These are phyloP conservation scores for Huntiella bhutanensis DNA, from an alignment of 2,329 filamentous ascomycete species.

Conservation along the genomic window DNA sequence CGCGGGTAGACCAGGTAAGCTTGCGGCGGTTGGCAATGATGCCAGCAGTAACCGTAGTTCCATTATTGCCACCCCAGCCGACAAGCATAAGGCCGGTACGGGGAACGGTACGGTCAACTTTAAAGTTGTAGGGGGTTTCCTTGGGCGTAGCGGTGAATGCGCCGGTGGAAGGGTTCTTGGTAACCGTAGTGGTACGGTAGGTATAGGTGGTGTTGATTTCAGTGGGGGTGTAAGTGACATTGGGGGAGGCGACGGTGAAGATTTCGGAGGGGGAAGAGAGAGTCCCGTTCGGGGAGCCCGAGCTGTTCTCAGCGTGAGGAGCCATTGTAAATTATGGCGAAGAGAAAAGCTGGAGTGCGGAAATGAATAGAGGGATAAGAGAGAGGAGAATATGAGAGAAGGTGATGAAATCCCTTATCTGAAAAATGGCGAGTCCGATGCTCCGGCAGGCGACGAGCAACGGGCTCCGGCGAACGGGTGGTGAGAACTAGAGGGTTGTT, in stretches of 20 bases:
- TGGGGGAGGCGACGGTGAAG: constrained; percentile 81
- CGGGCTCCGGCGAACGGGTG: constrained; percentile 93
- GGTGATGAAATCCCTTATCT: constrained; percentile 25
- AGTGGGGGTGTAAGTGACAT: constrained; percentile 73
- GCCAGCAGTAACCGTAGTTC: constrained; percentile 87
- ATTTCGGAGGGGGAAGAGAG: constrained; percentile 29
- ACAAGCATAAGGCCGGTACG: constrained; percentile 96
- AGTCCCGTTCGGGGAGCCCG: constrained; percentile 32
- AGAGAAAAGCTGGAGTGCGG: constrained; percentile 10
- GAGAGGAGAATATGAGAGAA: constrained; percentile 12
- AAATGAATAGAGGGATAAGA: background rate
- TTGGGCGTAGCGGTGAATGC: constrained; percentile 69
- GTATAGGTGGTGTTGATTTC: constrained; percentile 89
- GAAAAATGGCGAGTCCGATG: constrained; percentile 47
- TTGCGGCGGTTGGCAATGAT: constrained; percentile 86
- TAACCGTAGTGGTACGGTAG: constrained; percentile 82
- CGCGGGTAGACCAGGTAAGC: constrained; percentile 82
- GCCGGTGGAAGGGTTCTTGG: constrained; percentile 45
- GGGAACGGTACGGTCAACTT: constrained; percentile 81
- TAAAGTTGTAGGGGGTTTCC: constrained; percentile 90
- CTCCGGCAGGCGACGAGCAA: constrained; percentile 72
- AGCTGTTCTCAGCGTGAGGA: constrained; percentile 58
- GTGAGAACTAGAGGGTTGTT: constrained; percentile 45
- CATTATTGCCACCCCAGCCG: constrained; percentile 96
- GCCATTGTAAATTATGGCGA: constrained; percentile 43